Evolutionary conservation across 768 basidiomycete genomes (phyloP).

Genomic region (Tylopilus rubrobrunneus): DNA sequence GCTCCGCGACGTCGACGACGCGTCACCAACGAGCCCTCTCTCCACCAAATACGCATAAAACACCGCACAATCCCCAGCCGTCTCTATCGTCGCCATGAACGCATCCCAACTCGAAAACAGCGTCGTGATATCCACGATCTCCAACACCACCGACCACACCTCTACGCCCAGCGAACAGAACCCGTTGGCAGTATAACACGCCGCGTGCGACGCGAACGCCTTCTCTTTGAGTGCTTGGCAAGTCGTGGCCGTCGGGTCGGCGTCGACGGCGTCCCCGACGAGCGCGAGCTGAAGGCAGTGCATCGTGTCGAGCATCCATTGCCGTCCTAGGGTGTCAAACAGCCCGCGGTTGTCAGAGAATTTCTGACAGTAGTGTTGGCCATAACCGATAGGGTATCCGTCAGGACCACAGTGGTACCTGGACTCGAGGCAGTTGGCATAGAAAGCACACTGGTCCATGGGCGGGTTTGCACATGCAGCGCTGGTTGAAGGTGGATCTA

Average conservation of each 20-base stretch:
- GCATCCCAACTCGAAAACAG: conserved; percentile 11
- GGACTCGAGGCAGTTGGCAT: conserved; percentile 41
- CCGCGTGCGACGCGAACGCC: conserved; percentile 41
- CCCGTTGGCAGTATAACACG: conserved; percentile 41
- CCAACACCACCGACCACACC: conserved; percentile 32
- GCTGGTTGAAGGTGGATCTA: conserved; percentile 15
- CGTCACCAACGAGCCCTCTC: conserved; percentile 20
- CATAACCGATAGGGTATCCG: conserved; percentile 44
- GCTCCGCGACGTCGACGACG: conserved; percentile 17
- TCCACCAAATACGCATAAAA: conserved; percentile 15
- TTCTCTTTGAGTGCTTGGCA: conserved; percentile 34
- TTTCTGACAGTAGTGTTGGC: conserved; percentile 37
- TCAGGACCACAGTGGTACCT: conserved; percentile 41
- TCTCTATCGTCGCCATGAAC: conserved; percentile 10
- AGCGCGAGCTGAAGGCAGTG: conserved; percentile 42
- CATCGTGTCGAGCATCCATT: conserved; percentile 45
- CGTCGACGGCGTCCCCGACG: conserved; percentile 33
- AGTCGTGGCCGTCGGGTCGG: conserved; percentile 7
- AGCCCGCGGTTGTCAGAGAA: conserved; percentile 30
- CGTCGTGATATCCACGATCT: too few species aligned
- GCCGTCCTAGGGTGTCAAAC: conserved; percentile 34
- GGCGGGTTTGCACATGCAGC: conserved; percentile 29
- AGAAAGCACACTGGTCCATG: conserved; percentile 40
- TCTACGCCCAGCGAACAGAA: conserved; percentile 34
- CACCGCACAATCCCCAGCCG: conserved; percentile 5